Percentiles rank a stretch among this genome's conserved stretches.
Conservation (phyloP, 192 early-diverging fungal species). For the Linderina pennispora region DNA sequence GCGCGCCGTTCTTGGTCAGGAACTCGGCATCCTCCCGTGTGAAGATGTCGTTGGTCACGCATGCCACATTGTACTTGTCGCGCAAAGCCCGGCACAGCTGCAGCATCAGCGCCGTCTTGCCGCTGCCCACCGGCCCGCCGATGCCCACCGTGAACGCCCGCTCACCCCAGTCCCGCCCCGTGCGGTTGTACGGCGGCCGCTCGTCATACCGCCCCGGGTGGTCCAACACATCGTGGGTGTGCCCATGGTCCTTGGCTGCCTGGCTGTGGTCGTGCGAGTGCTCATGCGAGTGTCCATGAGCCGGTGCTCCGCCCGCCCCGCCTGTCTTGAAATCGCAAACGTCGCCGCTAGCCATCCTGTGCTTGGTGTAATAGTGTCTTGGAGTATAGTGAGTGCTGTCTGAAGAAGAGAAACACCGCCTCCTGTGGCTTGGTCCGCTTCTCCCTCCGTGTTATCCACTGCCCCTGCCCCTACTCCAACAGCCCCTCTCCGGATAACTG, state of each 20-base stretch:
- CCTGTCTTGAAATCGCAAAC: conserved; percentile 38
- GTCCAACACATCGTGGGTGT: conserved; percentile 88
- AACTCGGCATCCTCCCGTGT: conserved; percentile 97
- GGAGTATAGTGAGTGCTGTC: too few relatives aligned
- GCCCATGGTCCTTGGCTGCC: conserved; percentile 74
- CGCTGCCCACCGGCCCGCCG: conserved; percentile 92
- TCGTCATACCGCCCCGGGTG: conserved; percentile 77
- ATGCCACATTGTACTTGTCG: conserved; percentile 76
- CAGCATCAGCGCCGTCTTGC: conserved; percentile 92
- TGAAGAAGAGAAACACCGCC: too few relatives aligned
- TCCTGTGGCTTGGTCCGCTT: too few relatives aligned
- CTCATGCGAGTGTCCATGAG: conserved; percentile 17
- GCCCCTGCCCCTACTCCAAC: too few relatives aligned
- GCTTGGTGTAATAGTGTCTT: too few relatives aligned
- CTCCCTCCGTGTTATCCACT: too few relatives aligned
- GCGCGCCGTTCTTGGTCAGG: conserved; percentile 79
- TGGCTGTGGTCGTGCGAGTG: conserved; percentile 46
- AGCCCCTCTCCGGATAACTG: too few relatives aligned
- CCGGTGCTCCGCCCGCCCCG: neutral
- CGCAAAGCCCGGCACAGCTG: conserved; percentile 80
- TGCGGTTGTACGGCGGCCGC: conserved; percentile 64
- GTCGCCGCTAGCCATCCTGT: neutral
- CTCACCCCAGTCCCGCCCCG: conserved; percentile 80
- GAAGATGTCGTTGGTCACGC: conserved; percentile 98
- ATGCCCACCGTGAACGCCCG: conserved; percentile 93